Evolutionary conservation across 306 rosid species (phyloP).

Genomic region (Rosa lucieae): DNA sequence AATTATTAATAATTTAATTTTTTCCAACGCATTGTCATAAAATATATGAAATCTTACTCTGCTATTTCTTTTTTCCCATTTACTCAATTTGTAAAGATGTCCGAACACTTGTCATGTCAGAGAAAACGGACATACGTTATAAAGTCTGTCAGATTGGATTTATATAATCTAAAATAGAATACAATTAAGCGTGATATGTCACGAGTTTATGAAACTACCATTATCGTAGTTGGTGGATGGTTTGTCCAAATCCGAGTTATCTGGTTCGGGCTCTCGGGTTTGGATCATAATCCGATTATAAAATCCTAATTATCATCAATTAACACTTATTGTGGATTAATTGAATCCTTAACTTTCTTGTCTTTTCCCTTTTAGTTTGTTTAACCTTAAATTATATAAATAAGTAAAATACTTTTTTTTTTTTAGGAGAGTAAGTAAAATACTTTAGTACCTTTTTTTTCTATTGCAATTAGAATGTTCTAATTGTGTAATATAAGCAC

Average conservation of each 20-base stretch:
- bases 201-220: neutral
- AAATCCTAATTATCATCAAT: neutral
- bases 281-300: neutral
- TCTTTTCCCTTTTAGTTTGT: neutral
- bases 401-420: neutral
- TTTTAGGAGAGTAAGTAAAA: neutral
- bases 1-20: neutral
- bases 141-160: neutral
- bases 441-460: neutral
- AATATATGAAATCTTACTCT: neutral
- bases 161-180: neutral
- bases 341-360: neutral
- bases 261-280: neutral
- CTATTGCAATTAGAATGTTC: neutral
- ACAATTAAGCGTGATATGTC: neutral
- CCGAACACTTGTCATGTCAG: constrained; percentile 7
- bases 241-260: neutral
- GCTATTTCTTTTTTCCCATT: neutral
- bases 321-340: neutral
- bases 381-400: neutral
- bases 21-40: neutral
- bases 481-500: neutral
- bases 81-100: neutral
- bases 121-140: neutral
- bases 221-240: neutral